Evolutionary conservation across 495 filamentous ascomycete species (phyloP).

Genomic region (Hypoxylon lienhwacheense): DNA sequence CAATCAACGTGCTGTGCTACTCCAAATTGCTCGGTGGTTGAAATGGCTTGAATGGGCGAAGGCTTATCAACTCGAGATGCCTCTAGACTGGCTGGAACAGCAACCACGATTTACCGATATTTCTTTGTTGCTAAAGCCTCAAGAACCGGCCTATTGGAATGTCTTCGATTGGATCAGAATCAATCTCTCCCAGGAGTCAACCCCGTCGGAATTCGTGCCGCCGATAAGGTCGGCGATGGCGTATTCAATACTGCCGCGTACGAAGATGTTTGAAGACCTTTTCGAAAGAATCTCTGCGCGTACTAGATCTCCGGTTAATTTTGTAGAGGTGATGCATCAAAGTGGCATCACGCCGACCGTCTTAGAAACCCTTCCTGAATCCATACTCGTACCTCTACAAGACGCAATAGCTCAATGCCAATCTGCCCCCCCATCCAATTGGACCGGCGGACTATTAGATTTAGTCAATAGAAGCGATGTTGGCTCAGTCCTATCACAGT

Average conservation of each 20-base stretch:
- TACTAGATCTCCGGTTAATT: slow-evolving; percentile 42
- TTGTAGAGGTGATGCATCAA: slow-evolving; percentile 63
- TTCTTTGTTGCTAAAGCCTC: slow-evolving; percentile 31
- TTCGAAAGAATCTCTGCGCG: slow-evolving; percentile 45
- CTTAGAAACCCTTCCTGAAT: slow-evolving; percentile 82
- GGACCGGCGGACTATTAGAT: slow-evolving; percentile 68
- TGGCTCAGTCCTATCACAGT: slow-evolving; percentile 62
- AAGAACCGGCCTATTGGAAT: slow-evolving; percentile 63
- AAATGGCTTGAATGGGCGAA: slow-evolving; percentile 74
- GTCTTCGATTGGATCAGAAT: slow-evolving; percentile 65
- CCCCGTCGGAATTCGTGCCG: slow-evolving; percentile 26
- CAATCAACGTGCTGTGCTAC: slow-evolving; percentile 68
- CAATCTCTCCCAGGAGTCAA: slow-evolving; percentile 49
- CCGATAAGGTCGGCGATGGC: slow-evolving; percentile 47
- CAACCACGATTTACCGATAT: slow-evolving; percentile 42
- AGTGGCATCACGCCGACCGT: slow-evolving; percentile 59
- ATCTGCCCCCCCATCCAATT: slow-evolving; percentile 73
- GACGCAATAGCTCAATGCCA: slow-evolving; percentile 85
- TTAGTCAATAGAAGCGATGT: slow-evolving; percentile 84
- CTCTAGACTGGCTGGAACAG: slow-evolving; percentile 50
- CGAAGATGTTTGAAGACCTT: slow-evolving; percentile 64
- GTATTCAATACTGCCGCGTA: slow-evolving; percentile 55
- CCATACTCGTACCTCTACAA: slow-evolving; percentile 73
- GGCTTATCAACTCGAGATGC: slow-evolving; percentile 66
- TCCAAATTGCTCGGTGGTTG: slow-evolving; percentile 83